phyloP scores from a whole-genome alignment of 23 red algal species.

The Pyropia yezoensis region DNA sequence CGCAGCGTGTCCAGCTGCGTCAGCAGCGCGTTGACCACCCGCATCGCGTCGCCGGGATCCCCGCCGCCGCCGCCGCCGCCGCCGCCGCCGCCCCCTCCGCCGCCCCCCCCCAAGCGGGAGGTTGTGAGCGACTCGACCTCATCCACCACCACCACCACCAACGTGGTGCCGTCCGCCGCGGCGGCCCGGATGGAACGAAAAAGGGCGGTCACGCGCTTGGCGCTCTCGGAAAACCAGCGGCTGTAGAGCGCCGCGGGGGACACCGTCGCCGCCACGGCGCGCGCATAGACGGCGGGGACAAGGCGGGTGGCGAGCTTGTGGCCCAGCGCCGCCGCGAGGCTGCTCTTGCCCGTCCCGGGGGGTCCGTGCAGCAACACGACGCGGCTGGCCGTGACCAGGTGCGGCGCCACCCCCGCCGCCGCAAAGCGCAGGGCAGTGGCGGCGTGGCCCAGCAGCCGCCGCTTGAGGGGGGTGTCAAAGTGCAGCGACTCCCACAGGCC shows the following conservation, averaged over 20 bases:
- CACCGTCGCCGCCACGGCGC: slow-evolving; percentile 22
- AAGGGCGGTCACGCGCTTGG: slow-evolving; percentile 14
- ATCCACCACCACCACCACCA: slow-evolving; percentile 49
- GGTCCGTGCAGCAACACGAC: slow-evolving; percentile 56
- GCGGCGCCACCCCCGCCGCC: neutral
- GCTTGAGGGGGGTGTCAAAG: neutral
- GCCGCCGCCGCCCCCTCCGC: slow-evolving; percentile 2
- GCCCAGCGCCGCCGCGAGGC: slow-evolving; percentile 17
- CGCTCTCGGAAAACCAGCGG: slow-evolving; percentile 63
- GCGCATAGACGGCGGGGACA: neutral
- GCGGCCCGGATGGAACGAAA: slow-evolving; percentile 14
- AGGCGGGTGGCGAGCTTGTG: slow-evolving; percentile 32
- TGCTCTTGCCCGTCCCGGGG: slow-evolving; percentile 70
- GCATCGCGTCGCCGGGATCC: slow-evolving; percentile 56
- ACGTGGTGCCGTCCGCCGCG: neutral
- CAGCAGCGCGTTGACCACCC: slow-evolving; percentile 69
- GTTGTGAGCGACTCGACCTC: slow-evolving; percentile 42
- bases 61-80: slow-evolving; percentile 6
- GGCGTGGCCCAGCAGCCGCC: neutral
- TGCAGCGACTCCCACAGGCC: slow-evolving; percentile 3
- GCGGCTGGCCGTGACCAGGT: slow-evolving; percentile 5
- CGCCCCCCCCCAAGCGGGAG: slow-evolving; percentile 1
- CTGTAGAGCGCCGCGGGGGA: slow-evolving; percentile 25
- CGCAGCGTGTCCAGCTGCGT: slow-evolving; percentile 25
- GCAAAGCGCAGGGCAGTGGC: neutral